Base-by-base conservation (phyloP, 1,139 yeast genomes). In the Suzukiozyma palmioleophila region DNA sequence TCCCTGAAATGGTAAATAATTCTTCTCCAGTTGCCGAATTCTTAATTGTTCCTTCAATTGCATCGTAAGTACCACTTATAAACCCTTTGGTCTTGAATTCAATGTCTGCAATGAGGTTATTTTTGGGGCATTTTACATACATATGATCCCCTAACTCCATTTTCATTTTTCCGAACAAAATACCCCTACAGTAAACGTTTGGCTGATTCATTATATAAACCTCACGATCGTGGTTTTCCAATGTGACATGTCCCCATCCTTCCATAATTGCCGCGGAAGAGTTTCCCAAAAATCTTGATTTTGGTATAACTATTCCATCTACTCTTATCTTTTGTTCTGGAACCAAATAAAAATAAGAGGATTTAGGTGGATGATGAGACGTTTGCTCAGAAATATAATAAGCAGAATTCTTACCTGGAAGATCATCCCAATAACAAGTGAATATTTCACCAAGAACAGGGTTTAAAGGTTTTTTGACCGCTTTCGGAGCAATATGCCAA, bases 401-500 rank as follows among this genome's bases (percentile, higher is more conserved):
- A 0, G 97, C 96, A 36, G 76, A 73, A 3, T 74, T 61, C 18
- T 71, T 77, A 18, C 70, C 75, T 41, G 85, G 80, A 10, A 92
- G 79, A 39, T 87, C 65, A 51, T 88, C 94, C 98, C 98, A 92
- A 57, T 85, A 90, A 54, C 96, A 84, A 13, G 86, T 74, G 58
- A 88, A 92, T 49, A 83, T 75, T 58, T 92, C 98, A 24, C 97
- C 97, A 25, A 92, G 62, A 6, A 94, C 89, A 1, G 98, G 98
- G 54, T 92, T 92, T 52, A 92, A 70, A 0, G 98, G 98, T 62
- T 92, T 92, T 60, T 94, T 92, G 10, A 92, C 98, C 1, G 97
- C 98, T 57, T 90, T 92, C 18, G 98, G 98, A 1, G 97, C 94
- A 56, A 92, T 90, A 56, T 92, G 97, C 97, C 97, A 92, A 36